Evolutionary conservation across 164 flowering plant species (phyloP).

Genomic region (Chimonanthus praecox): DNA sequence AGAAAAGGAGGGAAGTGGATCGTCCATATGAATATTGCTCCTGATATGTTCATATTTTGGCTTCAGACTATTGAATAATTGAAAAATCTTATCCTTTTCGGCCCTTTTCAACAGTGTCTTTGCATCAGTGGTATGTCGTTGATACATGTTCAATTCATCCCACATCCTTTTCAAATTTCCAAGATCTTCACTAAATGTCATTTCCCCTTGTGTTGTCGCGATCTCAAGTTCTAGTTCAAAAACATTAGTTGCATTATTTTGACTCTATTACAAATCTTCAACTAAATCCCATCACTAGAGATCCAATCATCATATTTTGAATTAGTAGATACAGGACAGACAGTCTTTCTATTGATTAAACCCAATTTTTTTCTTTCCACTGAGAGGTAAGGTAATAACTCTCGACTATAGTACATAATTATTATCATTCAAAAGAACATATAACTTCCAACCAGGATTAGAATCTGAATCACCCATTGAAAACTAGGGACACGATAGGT

Average conservation of each 20-base stretch:
- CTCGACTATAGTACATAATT: neutral
- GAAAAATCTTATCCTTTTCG: neutral
- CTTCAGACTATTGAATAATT: too few species aligned
- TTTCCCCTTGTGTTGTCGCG: neutral
- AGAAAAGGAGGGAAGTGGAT: neutral
- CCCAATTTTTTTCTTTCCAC: neutral
- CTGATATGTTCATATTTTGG: neutral
- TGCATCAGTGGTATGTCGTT: too few species aligned
- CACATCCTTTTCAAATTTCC: neutral
- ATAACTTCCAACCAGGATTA: constrained; percentile 4
- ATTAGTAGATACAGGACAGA: constrained; percentile 5
- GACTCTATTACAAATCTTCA: constrained; percentile 4
- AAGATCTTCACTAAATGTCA: neutral
- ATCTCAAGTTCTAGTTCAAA: neutral
- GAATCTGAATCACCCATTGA: neutral
- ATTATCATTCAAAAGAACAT: neutral
- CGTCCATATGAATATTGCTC: neutral
- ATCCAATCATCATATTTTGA: too few species aligned
- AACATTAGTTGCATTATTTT: constrained; percentile 7
- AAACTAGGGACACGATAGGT: too few species aligned
- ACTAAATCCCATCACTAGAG: neutral
- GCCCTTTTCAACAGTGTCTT: neutral
- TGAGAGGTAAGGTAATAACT: neutral
- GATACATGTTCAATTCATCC: too few species aligned
- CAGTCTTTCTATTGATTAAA: neutral